phyloP scores from a whole-genome alignment of 805 yeast genomes.

The Komagataella mondaviorum region DNA sequence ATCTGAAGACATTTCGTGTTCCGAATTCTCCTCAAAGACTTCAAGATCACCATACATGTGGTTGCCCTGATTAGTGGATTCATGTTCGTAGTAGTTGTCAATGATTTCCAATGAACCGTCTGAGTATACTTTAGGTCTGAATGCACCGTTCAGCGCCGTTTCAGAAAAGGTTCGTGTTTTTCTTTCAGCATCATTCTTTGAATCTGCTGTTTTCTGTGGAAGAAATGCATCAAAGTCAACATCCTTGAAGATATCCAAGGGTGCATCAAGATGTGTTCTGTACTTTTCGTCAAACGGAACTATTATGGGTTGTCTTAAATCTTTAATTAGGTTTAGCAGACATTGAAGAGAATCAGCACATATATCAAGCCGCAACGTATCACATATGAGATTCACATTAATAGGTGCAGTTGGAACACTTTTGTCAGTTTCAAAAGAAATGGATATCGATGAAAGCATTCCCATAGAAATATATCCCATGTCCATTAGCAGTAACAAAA shows the following conservation, averaged over 20 bases:
- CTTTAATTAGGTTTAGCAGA: conserved; percentile 51
- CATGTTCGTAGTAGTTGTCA: background rate
- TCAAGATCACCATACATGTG: background rate
- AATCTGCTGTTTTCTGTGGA: conserved; percentile 6
- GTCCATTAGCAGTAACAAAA: background rate
- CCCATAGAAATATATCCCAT: conserved; percentile 25
- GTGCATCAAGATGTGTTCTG: conserved; percentile 20
- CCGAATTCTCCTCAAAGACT: conserved; percentile 2
- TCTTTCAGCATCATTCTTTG: conserved; percentile 5
- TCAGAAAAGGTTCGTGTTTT: conserved; percentile 5
- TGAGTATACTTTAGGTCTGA: background rate
- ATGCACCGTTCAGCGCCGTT: conserved; percentile 3
- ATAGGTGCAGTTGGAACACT: conserved; percentile 8
- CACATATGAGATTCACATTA: conserved; percentile 34
- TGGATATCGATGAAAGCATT: conserved; percentile 29
- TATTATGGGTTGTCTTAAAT: conserved; percentile 54
- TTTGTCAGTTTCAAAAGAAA: conserved; percentile 16
- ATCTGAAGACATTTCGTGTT: conserved; percentile 3
- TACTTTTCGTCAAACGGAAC: conserved; percentile 50
- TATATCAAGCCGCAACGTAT: conserved; percentile 32
- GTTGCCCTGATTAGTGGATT: background rate
- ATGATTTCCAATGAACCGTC: background rate
- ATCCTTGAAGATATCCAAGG: conserved; percentile 25
- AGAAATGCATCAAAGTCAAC: conserved; percentile 22
- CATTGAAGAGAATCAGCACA: conserved; percentile 85